Evolutionary conservation across 768 basidiomycete genomes (phyloP), one percentile per base, ranked within the genome.

Genomic region (Hericium erinaceus): DNA sequence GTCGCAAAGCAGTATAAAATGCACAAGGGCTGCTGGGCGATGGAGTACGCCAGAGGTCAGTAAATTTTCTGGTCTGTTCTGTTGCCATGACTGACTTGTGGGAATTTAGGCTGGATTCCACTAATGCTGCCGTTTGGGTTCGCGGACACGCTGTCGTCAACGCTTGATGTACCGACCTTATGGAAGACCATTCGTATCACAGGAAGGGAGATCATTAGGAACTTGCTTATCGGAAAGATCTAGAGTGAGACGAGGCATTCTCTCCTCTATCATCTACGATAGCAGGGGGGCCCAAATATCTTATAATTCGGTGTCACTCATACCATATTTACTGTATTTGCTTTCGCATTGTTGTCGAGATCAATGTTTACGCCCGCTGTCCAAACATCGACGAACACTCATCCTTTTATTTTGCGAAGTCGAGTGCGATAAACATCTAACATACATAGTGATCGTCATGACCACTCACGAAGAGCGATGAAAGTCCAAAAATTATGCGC

Each of bases 1-100:
- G 79, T 81, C 2, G 87, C 84, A 57, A 98, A 97, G 76, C 97
- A 99, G 72, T 98, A 98, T 74, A 95, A 95, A 71, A 95, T 98
- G 89, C 92, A 92, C 66, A 82, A 94, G 59, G 94, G 92, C 13
- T 95, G 92, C 69, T 98, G 92, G 69, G 97, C 97, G 8, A 73
- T 99, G 62, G 97, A 99, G 71, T 94, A 95, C 64, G 95, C 95
- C 44, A 72, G 87, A 70, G 95, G 95, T 94, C 13, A 15, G 57
- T 48, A n/a, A n/a, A n/a, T n/a, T n/a, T n/a, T n/a, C n/a, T n/a
- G 57, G 39, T 52, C 39, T 52, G 26, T 7, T n/a, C 50, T 10
- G 41, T 24, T 15, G 41, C 49, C 57, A 38, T 55, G 51, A 48
- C n/a, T 54, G 8, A 15, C 10, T 46, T 7, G n/a, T 16, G 26